Evolutionary conservation across 108 stramenopile species (phyloP).

Genomic region (Ochromonas danica): DNA sequence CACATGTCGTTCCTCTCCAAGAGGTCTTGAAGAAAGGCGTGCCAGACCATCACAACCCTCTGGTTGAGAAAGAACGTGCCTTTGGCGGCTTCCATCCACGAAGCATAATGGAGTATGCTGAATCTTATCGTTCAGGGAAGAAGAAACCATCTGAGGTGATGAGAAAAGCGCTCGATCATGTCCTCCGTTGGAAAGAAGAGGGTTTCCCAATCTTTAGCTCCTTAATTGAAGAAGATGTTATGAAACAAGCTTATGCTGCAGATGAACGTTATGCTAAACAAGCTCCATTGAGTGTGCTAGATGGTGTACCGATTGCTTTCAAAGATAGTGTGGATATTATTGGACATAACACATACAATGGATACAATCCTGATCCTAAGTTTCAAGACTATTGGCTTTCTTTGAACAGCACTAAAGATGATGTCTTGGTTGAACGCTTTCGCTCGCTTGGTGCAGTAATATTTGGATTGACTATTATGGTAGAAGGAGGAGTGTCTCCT

Average conservation of each 20-base stretch:
- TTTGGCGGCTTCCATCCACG: background rate
- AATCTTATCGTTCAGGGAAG: conserved; percentile 35
- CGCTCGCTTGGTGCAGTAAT: conserved; percentile 57
- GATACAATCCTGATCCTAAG: conserved; percentile 24
- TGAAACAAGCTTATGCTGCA: conserved; percentile 43
- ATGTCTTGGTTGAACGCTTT: conserved; percentile 48
- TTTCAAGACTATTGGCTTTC: background rate
- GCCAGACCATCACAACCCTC: background rate
- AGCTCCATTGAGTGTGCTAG: conserved; percentile 47
- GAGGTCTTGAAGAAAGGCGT: background rate
- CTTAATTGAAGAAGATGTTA: conserved; percentile 39
- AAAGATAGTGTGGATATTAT: conserved; percentile 58
- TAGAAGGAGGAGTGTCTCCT: conserved; percentile 63
- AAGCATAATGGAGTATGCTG: conserved; percentile 37
- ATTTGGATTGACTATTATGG: conserved; percentile 56
- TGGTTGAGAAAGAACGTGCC: too few species aligned
- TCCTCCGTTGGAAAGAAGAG: conserved; percentile 39
- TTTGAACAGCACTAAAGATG: conserved; percentile 37
- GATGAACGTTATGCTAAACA: conserved; percentile 45
- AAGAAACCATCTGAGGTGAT: conserved; percentile 42
- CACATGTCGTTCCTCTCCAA: conserved; percentile 30
- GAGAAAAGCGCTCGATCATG: conserved; percentile 37
- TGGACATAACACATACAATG: conserved; percentile 48
- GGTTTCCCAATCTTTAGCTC: conserved; percentile 39
- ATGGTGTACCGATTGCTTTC: conserved; percentile 63